phyloP scores from a whole-genome alignment of 2,329 filamentous ascomycete genomes.

The Nectriaceae sp. region DNA sequence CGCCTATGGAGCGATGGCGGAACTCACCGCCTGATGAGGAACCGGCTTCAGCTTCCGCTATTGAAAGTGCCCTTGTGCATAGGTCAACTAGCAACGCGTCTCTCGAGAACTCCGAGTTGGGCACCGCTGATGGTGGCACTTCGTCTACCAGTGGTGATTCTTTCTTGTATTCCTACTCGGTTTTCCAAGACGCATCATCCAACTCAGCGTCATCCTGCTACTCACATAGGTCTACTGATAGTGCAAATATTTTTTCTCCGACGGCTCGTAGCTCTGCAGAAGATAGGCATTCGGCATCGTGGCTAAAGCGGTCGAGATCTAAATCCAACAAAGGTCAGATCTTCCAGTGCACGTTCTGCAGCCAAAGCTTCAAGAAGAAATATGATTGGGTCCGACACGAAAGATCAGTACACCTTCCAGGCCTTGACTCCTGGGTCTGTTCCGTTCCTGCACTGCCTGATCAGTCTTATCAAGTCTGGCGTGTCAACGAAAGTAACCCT shows the following conservation, averaged over 20 bases:
- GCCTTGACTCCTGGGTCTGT: conserved; percentile 51
- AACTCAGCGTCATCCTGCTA: conserved; percentile 31
- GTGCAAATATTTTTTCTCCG: conserved; percentile 15
- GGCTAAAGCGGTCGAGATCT: conserved; percentile 12
- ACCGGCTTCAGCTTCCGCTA: conserved; percentile 39
- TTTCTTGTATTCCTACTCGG: conserved; percentile 19
- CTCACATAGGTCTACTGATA: conserved; percentile 18
- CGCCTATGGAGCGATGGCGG: conserved; percentile 47
- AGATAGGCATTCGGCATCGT: conserved; percentile 15
- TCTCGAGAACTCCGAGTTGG: conserved; percentile 15
- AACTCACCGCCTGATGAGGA: conserved; percentile 48
- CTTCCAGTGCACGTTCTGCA: conserved; percentile 42
- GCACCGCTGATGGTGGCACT: conserved; percentile 30
- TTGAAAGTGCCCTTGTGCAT: conserved; percentile 35
- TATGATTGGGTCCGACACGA: conserved; percentile 51
- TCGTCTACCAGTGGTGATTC: conserved; percentile 35
- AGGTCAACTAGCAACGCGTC: conserved; percentile 18
- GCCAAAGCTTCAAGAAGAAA: conserved; percentile 40
- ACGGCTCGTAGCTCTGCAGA: conserved; percentile 25
- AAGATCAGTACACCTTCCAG: conserved; percentile 49
- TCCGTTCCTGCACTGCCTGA: conserved; percentile 36
- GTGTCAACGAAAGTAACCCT: conserved; percentile 46
- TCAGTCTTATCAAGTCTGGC: conserved; percentile 49
- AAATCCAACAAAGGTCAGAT: conserved; percentile 19
- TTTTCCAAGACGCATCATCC: conserved; percentile 23